Conservation (phyloP, 2,329 filamentous ascomycete genomes). For the Talaromyces sp. region DNA sequence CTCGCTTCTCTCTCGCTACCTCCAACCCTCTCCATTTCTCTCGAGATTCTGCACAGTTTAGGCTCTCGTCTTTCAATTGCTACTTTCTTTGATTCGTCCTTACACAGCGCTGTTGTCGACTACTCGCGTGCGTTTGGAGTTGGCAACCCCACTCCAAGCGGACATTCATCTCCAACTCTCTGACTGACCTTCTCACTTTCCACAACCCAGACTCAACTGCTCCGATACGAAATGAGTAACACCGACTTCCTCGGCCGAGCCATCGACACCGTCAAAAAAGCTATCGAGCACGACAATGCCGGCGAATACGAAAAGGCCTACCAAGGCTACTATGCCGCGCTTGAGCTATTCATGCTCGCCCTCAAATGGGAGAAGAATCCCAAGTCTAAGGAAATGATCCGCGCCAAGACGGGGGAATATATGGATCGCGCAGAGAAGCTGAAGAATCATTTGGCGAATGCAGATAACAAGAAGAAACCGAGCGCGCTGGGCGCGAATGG, state of each 20-base stretch:
- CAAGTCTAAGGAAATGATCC: conserved; percentile 95
- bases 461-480: conserved; percentile 50
- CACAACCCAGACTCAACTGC: not conserved
- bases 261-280: conserved; percentile 95
- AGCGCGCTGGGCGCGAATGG: conserved; percentile 52
- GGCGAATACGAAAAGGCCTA: conserved; percentile 98
- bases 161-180: conserved; percentile 1
- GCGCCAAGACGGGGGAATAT: conserved; percentile 90
- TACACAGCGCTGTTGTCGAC: not conserved
- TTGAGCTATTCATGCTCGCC: conserved; percentile 97
- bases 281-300: conserved; percentile 91
- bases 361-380: conserved; percentile 99
- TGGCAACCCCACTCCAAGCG: conserved; percentile 18
- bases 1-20: not conserved
- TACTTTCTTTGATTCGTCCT: not conserved
- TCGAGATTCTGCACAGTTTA: not conserved
- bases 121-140: conserved; percentile 10
- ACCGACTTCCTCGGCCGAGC: conserved; percentile 96
- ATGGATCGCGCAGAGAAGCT: conserved; percentile 99
- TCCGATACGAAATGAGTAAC: conserved; percentile 73
- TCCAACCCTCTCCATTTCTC: not conserved
- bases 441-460: conserved; percentile 78
- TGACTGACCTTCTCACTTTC: not conserved
- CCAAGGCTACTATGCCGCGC: conserved; percentile 88
- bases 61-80: not conserved